These are phyloP conservation scores for Inga leiocalycina DNA, from an alignment of 306 rosid genomes.

Conservation along the genomic window DNA sequence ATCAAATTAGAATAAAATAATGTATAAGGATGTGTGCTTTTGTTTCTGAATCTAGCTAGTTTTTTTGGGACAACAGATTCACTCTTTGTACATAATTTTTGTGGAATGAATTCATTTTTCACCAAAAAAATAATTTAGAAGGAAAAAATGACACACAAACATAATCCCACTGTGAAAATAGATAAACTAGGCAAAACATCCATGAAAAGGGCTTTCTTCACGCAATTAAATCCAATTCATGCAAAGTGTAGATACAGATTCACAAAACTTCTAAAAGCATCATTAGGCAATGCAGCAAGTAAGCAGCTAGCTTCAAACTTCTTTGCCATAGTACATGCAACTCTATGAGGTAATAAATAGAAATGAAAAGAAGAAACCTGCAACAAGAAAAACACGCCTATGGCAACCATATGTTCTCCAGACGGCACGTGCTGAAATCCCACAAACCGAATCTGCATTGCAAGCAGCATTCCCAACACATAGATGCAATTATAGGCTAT, in stretches of 20 bases:
- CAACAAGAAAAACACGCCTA: too few relatives aligned
- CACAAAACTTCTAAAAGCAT: not conserved
- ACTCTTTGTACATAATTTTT: too few relatives aligned
- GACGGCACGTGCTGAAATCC: constrained; percentile 99
- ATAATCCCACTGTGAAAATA: not conserved
- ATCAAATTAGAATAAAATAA: constrained; percentile 2
- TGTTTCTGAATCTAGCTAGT: too few relatives aligned
- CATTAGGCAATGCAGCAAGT: not conserved
- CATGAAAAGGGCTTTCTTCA: constrained; percentile 3
- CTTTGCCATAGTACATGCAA: not conserved
- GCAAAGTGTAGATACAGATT: not conserved
- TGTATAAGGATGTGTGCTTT: not conserved
- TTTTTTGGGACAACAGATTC: too few relatives aligned
- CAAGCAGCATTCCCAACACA: constrained; percentile 92
- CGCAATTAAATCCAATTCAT: not conserved
- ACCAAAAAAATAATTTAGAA: not conserved
- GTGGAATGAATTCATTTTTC: too few relatives aligned
- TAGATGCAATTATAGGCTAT: constrained; percentile 93
- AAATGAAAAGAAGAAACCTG: constrained; percentile 36
- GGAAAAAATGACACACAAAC: not conserved
- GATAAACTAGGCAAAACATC: constrained; percentile 8
- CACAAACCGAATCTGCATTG: constrained; percentile 97
- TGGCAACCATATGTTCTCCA: constrained; percentile 92
- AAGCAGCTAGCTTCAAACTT: not conserved
- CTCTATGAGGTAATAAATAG: not conserved